Percentiles rank a stretch among this genome's conserved stretches.
Conservation (phyloP, 768 basidiomycete species). For the Suillus brevipes region DNA sequence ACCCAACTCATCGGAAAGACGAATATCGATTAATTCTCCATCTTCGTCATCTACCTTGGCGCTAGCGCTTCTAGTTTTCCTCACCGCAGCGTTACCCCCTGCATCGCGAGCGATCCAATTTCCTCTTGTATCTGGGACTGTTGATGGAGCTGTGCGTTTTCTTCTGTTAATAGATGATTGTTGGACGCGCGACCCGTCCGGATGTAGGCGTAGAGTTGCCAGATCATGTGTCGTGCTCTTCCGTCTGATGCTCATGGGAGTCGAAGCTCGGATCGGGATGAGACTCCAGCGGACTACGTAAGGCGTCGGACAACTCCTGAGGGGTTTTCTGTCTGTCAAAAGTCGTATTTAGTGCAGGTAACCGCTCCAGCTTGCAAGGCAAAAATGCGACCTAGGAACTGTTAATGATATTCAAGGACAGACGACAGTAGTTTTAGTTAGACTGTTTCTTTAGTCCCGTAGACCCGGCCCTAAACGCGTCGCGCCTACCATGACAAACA, state of each 20-base stretch:
- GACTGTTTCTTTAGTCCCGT: neutral
- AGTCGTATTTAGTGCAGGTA: neutral
- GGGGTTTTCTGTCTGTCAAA: neutral
- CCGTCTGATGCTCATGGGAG: constrained; percentile 33
- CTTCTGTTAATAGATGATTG: constrained; percentile 39
- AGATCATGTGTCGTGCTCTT: constrained; percentile 64
- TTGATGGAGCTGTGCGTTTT: constrained; percentile 34
- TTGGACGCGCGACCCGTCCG: constrained; percentile 61
- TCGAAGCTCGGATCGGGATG: constrained; percentile 1
- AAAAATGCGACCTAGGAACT: no score
- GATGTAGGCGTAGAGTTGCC: constrained; percentile 62
- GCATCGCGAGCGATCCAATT: constrained; percentile 73
- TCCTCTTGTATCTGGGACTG: constrained; percentile 48
- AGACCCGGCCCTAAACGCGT: constrained; percentile 19
- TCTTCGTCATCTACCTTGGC: constrained; percentile 25
- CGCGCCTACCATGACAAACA: constrained; percentile 9
- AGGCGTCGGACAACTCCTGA: neutral
- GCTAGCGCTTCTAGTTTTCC: constrained; percentile 32
- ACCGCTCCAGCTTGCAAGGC: no score
- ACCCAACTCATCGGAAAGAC: constrained; percentile 19
- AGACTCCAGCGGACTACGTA: constrained; percentile 2
- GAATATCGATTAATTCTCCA: constrained; percentile 22
- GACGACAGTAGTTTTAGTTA: neutral
- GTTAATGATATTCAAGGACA: neutral
- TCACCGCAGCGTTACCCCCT: constrained; percentile 49